Base-by-base conservation (phyloP, 768 basidiomycete genomes). In the Amanita rimosa region DNA sequence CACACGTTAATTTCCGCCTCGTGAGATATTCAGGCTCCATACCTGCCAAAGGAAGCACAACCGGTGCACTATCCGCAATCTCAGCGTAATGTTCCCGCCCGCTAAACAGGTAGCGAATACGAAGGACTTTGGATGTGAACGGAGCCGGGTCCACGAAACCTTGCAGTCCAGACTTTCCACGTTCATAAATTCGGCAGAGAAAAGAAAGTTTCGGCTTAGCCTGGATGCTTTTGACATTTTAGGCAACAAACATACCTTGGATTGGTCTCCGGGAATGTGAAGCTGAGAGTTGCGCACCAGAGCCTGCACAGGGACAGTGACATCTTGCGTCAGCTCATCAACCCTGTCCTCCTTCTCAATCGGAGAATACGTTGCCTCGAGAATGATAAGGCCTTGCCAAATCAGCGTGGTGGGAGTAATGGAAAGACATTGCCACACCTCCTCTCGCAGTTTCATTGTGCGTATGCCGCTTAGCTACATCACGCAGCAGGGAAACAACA, bases 131-230 rank as follows among this genome's bases (percentile, higher is more conserved):
- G 42, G 73, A 64, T 48, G 75, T 70, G n/a, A 78, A 79, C 11
- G 86, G 81, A 14, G 82, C 81, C 49, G 87, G 85, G 66, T 95
- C 91, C 59, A 78, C 81, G 68, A 96, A 92, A n/a, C 91, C 91
- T 58, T 88, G 81, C 35, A 95, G 70, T 22, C 79, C 75, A 51
- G 79, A 69, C 86, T 85, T 55, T 33, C 29, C 29, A 46, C 31
- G 49, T 53, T 27, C 55, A 48, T 24, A 35, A 49, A 45, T 49
- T 46, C 31, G 26, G 54, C 19, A 49, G 50, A 46, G 31, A 45
- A 31, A 33, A 39, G 31, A 33, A 37, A 50, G 42, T 21, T 31
- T 43, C 48, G 40, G 57, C 33, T 39, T 31, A 54, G 44, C 46
- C 45, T 31, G 46, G 45, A 22, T n/a, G 26, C 19, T 48, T n/a